A percentile compares a stretch with the other conserved stretches of the same genome.
Conservation (phyloP, 345 rosid genomes). For the Bretschneidera sinensis region DNA sequence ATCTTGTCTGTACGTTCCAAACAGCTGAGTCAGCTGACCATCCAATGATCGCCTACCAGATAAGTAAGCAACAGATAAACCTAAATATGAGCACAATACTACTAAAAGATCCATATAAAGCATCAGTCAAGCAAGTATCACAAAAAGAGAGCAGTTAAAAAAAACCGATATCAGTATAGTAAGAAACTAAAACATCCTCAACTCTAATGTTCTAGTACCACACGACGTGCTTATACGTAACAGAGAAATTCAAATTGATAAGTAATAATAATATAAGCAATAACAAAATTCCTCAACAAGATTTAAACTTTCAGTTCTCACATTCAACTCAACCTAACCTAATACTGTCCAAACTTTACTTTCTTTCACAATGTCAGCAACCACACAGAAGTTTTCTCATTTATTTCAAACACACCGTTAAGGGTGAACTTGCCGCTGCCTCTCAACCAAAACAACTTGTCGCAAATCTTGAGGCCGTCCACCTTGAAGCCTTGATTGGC, state of each 20-base stretch:
- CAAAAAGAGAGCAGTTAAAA: too few species aligned
- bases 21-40: slow-evolving; percentile 54
- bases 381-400: neutral
- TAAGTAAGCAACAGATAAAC: slow-evolving; percentile 74
- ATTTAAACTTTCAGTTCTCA: too few species aligned
- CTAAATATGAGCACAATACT: slow-evolving; percentile 32
- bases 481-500: slow-evolving; percentile 77
- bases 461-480: slow-evolving; percentile 61
- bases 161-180: too few species aligned
- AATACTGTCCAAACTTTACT: too few species aligned
- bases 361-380: slow-evolving; percentile 6
- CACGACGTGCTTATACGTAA: too few species aligned
- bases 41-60: slow-evolving; percentile 64
- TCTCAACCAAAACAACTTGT: slow-evolving; percentile 73
- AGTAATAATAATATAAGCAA: too few species aligned
- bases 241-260: too few species aligned
- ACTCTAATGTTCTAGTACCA: too few species aligned
- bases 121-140: neutral
- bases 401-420: slow-evolving; percentile 8
- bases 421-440: slow-evolving; percentile 90
- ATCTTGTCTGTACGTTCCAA: slow-evolving; percentile 74
- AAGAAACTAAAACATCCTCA: too few species aligned
- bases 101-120: neutral
- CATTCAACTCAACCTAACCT: too few species aligned
- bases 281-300: too few species aligned